Evolutionary conservation across 176 grass and related monocot genomes (phyloP).

Genomic region (Alopecurus myosuroides): DNA sequence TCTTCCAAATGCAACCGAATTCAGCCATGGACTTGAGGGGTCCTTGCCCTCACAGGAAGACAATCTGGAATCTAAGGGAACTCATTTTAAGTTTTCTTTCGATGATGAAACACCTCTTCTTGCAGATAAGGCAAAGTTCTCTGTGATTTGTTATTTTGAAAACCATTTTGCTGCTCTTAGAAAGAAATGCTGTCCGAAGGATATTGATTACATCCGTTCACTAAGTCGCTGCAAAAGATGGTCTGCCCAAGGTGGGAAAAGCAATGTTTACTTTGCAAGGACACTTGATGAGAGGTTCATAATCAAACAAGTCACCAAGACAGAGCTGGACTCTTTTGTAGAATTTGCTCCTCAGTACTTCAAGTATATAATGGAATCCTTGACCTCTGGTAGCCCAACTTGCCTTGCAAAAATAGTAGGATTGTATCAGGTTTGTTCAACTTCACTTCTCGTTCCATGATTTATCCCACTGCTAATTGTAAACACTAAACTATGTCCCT

Average conservation of each 20-base stretch:
- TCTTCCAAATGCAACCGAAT: slow-evolving; percentile 18
- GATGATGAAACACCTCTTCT: slow-evolving; percentile 68
- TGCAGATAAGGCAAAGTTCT: slow-evolving; percentile 81
- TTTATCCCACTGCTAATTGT: neutral
- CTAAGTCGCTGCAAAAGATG: slow-evolving; percentile 97
- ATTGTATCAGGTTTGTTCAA: slow-evolving; percentile 80
- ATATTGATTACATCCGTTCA: slow-evolving; percentile 80
- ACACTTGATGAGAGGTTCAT: slow-evolving; percentile 93
- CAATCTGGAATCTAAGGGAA: slow-evolving; percentile 43
- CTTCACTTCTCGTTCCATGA: neutral
- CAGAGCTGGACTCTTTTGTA: slow-evolving; percentile 92
- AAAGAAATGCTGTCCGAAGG: slow-evolving; percentile 68
- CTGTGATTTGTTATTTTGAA: slow-evolving; percentile 84
- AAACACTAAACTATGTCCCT: neutral
- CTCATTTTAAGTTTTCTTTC: slow-evolving; percentile 85
- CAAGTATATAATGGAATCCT: slow-evolving; percentile 66
- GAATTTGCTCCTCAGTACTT: slow-evolving; percentile 87
- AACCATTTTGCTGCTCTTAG: slow-evolving; percentile 75
- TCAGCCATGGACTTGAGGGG: slow-evolving; percentile 29
- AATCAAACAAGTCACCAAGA: slow-evolving; percentile 91
- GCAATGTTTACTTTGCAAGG: slow-evolving; percentile 98
- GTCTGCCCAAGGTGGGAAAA: slow-evolving; percentile 94
- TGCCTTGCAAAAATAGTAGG: slow-evolving; percentile 89
- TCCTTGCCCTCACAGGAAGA: slow-evolving; percentile 26
- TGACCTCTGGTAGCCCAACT: slow-evolving; percentile 73